A percentile compares a stretch with the other conserved stretches of the same genome.
Evolutionary conservation across 345 rosid genomes (phyloP).

Genomic region (Populus ilicifolia): DNA sequence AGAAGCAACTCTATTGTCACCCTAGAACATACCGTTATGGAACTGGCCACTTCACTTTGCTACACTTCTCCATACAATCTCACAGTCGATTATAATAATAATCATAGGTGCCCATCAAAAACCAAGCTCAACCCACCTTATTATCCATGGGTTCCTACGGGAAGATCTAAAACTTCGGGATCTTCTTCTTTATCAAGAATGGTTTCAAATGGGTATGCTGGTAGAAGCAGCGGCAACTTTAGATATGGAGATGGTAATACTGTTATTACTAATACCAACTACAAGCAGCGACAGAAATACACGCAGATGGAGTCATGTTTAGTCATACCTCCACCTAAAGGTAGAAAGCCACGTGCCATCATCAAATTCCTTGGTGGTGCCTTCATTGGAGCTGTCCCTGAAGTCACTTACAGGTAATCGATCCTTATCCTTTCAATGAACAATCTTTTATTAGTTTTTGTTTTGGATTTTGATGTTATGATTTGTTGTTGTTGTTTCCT

Average conservation of each 20-base stretch:
- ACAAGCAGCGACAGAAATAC: slow-evolving; percentile 29
- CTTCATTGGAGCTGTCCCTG: slow-evolving; percentile 88
- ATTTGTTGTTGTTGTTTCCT: background rate
- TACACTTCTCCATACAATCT: background rate
- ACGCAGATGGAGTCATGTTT: slow-evolving; percentile 57
- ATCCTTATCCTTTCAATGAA: background rate
- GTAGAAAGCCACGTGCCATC: slow-evolving; percentile 59
- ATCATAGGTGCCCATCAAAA: background rate
- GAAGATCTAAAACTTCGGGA: background rate
- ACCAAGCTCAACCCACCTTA: background rate
- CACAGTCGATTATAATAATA: background rate
- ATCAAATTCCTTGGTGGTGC: slow-evolving; percentile 88
- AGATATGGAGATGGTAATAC: background rate
- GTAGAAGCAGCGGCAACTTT: slow-evolving; percentile 19
- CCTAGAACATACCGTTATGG: background rate
- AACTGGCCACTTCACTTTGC: slow-evolving; percentile 4
- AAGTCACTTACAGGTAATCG: slow-evolving; percentile 71
- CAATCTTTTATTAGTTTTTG: background rate
- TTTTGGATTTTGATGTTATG: background rate
- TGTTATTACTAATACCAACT: background rate
- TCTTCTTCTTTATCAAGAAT: slow-evolving; percentile 4
- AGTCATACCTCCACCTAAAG: slow-evolving; percentile 52
- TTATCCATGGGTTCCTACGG: background rate
- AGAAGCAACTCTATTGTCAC: background rate
- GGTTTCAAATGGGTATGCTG: slow-evolving; percentile 35